Conservation (phyloP, 148 eudicot species). For the Chenopodium suecicum region DNA sequence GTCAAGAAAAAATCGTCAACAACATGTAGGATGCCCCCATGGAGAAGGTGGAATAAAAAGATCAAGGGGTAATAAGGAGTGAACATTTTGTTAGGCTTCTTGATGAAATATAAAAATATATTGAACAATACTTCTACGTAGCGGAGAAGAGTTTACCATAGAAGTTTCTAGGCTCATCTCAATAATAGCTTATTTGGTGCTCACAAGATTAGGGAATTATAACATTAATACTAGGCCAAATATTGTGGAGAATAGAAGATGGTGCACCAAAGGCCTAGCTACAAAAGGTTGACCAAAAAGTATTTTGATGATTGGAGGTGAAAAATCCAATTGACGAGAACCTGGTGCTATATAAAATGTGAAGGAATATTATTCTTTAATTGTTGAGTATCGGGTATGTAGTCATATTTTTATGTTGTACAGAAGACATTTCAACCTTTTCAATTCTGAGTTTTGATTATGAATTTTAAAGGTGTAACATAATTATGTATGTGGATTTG, state of each 20-base stretch:
- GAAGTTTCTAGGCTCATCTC: slow-evolving; percentile 79
- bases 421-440: slow-evolving; percentile 4
- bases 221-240: slow-evolving; percentile 58
- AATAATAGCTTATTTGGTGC: slow-evolving; percentile 51
- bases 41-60: slow-evolving; percentile 9
- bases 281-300: slow-evolving; percentile 69
- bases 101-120: slow-evolving; percentile 68
- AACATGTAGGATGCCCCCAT: too few species aligned
- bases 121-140: slow-evolving; percentile 50
- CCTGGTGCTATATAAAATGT: slow-evolving; percentile 48
- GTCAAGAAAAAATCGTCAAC: too few species aligned
- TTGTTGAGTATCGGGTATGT: not conserved
- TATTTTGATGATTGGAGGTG: slow-evolving; percentile 81
- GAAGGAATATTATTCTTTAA: not conserved
- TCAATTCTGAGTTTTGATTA: not conserved
- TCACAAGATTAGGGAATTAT: slow-evolving; percentile 59
- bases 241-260: slow-evolving; percentile 60
- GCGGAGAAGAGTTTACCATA: slow-evolving; percentile 75
- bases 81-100: slow-evolving; percentile 67
- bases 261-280: slow-evolving; percentile 72
- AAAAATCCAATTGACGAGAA: slow-evolving; percentile 54
- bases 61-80: slow-evolving; percentile 54
- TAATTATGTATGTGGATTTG: slow-evolving; percentile 3
- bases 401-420: slow-evolving; percentile 7
- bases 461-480: not conserved